Base-by-base conservation (phyloP, 257 asterid species). In the Solanum pinnatisectum region DNA sequence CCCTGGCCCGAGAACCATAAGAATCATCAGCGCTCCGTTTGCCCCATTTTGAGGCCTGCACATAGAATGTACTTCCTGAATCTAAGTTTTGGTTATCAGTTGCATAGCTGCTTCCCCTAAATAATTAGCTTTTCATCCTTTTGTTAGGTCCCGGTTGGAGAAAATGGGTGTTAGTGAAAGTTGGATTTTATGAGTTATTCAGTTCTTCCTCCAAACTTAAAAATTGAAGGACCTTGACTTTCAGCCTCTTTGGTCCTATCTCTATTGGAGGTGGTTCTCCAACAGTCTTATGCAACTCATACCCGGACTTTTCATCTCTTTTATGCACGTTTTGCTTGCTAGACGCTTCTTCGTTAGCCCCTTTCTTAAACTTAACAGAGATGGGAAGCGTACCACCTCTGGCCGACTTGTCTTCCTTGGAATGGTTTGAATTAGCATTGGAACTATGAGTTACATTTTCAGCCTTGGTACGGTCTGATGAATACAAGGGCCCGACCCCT, bases 221-320 rank as follows among this genome's bases (percentile, higher is more conserved):
- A 81, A 18, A 65, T 20, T 87, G 89, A 63, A 25, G 82, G 89
- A 63, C 86, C 87, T 63, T 84, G n/a, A 79, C 70, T 87, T 87
- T 87, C 63, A 81, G 87, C n/a, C 83, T 35, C 89, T 67, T 87
- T 81, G 86, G 89, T 27, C 87, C 87, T 25, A 82, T 87, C 82
- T 79, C 87, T 87, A 65, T 10, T 37, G 89, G 89, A 73, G 86
- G 78, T 81, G 87, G 82, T 44, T 87, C 87, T 81, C 81, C 73
- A 25, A 78, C 63, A 37, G 68, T 87, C 32, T 39, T 78, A 33
- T 87, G 68, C 67, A 82, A 81, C 87, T 36, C 82, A 52, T 60
- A 42, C 68, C 70, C 65, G 9, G 15, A 76, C 11, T 10, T 81
- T 18, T 79, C 52, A 65, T 78, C 83, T 79, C 77, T 87, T 39